Percentiles rank a stretch among this genome's conserved stretches.
Evolutionary conservation across 306 rosid genomes (phyloP).

Genomic region (Pyrus pyrifolia): DNA sequence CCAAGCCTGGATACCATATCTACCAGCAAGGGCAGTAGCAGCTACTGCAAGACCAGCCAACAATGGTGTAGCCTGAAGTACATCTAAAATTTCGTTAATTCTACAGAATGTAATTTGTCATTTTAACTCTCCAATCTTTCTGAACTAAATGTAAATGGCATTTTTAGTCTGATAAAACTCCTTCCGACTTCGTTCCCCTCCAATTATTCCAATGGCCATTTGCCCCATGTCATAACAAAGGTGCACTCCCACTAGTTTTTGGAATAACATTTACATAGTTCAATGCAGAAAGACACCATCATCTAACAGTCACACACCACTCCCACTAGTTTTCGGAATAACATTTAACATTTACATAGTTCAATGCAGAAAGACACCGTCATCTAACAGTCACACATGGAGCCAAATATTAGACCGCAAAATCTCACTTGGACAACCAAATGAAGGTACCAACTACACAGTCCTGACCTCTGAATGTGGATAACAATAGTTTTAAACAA

Average conservation of each 20-base stretch:
- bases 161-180: not conserved
- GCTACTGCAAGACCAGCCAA: conserved; percentile 70
- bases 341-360: not conserved
- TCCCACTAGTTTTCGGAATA: not conserved
- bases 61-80: conserved; percentile 60
- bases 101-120: not conserved
- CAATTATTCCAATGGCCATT: not conserved
- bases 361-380: not conserved
- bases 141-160: not conserved
- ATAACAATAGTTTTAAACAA: not conserved
- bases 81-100: conserved; percentile 14
- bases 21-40: conserved; percentile 63
- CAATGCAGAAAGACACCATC: not conserved
- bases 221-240: not conserved
- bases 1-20: conserved; percentile 64
- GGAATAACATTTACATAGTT: not conserved
- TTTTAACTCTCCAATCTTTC: not conserved
- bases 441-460: not conserved
- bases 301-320: not conserved
- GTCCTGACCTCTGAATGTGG: not conserved
- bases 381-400: not conserved
- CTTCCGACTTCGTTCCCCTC: not conserved
- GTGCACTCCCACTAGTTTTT: not conserved
- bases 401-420: not conserved
- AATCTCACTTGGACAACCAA: not conserved